These are phyloP conservation scores for Phytophthora quininea DNA, from an alignment of 352 stramenopile genomes.

Conservation along the genomic window DNA sequence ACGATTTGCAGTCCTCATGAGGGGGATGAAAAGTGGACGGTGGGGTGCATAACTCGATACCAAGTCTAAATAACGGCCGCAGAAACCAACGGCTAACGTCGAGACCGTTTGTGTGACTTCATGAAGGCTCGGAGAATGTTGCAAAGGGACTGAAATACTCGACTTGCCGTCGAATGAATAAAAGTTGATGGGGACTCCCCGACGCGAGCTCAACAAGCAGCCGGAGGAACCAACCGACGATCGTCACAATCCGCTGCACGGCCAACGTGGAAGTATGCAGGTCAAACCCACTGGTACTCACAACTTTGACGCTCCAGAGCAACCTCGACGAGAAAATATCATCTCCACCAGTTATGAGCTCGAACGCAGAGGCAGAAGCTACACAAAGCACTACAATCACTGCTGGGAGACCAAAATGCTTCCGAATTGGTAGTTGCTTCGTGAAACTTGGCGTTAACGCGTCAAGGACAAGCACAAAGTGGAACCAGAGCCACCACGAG, in stretches of 20 bases:
- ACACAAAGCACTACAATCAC: conserved; percentile 19
- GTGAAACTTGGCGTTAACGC: conserved; percentile 43
- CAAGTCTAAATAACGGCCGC: too few relatives aligned
- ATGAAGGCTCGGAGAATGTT: conserved; percentile 19
- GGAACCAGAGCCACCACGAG: conserved; percentile 57
- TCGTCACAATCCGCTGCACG: conserved; percentile 29
- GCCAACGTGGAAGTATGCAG: conserved; percentile 18
- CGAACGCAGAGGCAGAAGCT: conserved; percentile 2
- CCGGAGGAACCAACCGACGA: conserved; percentile 28
- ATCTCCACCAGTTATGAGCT: conserved; percentile 14
- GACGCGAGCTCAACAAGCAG: conserved; percentile 23
- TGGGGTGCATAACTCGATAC: too few relatives aligned
- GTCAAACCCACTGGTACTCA: conserved; percentile 8
- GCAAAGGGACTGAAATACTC: conserved; percentile 29
- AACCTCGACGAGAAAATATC: conserved; percentile 23
- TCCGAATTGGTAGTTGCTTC: conserved; percentile 10
- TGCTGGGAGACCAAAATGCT: conserved; percentile 12
- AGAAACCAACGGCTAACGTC: too few relatives aligned
- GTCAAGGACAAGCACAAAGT: conserved; percentile 52
- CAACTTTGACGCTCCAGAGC: conserved; percentile 15
- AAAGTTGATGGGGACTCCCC: conserved; percentile 20
- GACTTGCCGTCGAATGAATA: conserved; percentile 30
- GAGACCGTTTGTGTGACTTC: too few relatives aligned
- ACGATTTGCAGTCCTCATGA: too few relatives aligned
- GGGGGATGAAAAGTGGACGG: too few relatives aligned